phyloP scores from a whole-genome alignment of 2,329 filamentous ascomycete species.

The Lachnellula cervina region DNA sequence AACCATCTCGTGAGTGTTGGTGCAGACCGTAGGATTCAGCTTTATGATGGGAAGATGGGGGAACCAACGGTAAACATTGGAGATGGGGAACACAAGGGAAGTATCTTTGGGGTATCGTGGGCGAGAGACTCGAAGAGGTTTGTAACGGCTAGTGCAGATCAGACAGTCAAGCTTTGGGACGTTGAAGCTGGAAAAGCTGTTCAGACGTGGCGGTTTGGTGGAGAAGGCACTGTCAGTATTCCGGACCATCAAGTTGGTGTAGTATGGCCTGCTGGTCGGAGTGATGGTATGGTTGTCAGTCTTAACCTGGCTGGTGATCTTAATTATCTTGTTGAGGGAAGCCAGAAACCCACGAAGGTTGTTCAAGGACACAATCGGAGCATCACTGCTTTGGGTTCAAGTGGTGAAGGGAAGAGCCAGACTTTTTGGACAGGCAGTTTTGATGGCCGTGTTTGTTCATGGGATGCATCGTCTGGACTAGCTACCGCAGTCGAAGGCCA shows the following conservation, averaged over 20 bases:
- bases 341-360: conserved; percentile 60
- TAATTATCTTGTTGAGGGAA: conserved; percentile 77
- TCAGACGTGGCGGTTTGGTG: conserved; percentile 81
- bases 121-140: conserved; percentile 78
- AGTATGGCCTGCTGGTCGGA: conserved; percentile 77
- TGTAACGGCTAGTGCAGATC: conserved; percentile 88
- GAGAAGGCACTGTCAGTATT: conserved; percentile 65
- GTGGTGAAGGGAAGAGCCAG: conserved; percentile 42
- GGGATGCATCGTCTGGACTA: conserved; percentile 68
- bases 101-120: conserved; percentile 91
- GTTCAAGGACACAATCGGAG: conserved; percentile 88
- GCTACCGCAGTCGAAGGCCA: conserved; percentile 73
- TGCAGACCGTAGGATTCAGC: conserved; percentile 85
- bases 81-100: conserved; percentile 82
- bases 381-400: conserved; percentile 69
- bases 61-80: conserved; percentile 74
- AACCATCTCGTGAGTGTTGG: conserved; percentile 78
- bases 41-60: conserved; percentile 95
- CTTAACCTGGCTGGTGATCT: conserved; percentile 84
- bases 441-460: conserved; percentile 80
- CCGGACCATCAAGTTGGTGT: conserved; percentile 91
- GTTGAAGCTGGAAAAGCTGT: conserved; percentile 69
- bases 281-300: conserved; percentile 84
- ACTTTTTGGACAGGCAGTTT: conserved; percentile 87
- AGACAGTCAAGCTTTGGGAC: conserved; percentile 94